These are phyloP conservation scores for Colletotrichum neosansevieriae DNA, from an alignment of 2,329 filamentous ascomycete species.

Conservation along the genomic window DNA sequence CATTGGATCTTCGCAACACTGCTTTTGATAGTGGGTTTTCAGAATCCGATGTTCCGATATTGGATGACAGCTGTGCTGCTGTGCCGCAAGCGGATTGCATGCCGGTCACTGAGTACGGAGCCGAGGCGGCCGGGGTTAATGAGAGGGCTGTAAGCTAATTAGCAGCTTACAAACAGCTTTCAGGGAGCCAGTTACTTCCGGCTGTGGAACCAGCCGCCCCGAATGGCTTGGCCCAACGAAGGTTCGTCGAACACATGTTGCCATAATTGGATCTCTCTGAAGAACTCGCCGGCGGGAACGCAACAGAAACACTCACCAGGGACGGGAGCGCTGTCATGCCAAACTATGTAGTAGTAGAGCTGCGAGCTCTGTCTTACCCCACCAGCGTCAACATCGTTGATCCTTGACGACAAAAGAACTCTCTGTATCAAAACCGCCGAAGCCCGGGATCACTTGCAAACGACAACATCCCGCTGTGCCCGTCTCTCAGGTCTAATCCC, in stretches of 20 bases:
- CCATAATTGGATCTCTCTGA: too few relatives aligned
- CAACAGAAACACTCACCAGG: background rate
- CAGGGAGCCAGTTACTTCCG: background rate
- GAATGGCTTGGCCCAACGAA: background rate
- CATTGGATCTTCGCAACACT: background rate
- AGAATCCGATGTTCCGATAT: constrained; percentile 27
- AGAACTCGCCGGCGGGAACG: background rate
- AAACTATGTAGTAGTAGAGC: background rate
- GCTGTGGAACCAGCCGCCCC: background rate
- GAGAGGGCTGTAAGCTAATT: background rate
- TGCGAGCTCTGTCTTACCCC: background rate
- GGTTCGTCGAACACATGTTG: background rate
- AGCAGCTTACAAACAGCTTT: constrained; percentile 4
- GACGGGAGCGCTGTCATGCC: background rate
- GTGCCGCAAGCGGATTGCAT: constrained; percentile 29
- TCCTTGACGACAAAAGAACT: background rate
- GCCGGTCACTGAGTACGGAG: constrained; percentile 23
- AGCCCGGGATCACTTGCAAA: background rate
- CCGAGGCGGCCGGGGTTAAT: constrained; percentile 11
- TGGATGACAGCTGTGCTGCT: constrained; percentile 25
- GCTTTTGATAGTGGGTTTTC: background rate
- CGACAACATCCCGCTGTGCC: background rate
- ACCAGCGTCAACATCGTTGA: constrained; percentile 6
- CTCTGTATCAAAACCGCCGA: background rate
- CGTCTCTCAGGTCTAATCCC: constrained; percentile 11